Evolutionary conservation across 2,329 filamentous ascomycete genomes (phyloP), one percentile per base, ranked within the genome.

Genomic region (Cladosporium sp.): DNA sequence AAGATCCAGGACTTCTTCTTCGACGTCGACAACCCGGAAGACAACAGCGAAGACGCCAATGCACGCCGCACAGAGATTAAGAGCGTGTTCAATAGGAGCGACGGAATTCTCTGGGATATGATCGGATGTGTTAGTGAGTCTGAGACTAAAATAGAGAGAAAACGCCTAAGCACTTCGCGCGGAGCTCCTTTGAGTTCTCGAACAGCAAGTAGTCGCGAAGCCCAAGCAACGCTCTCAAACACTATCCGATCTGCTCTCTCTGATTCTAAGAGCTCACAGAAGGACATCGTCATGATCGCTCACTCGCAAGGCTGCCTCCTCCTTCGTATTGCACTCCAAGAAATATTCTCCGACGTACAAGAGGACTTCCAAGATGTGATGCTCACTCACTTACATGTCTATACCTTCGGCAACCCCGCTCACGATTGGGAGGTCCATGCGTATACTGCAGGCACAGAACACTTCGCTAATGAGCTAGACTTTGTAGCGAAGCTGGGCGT

Each of bases 1-100:
- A 61, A 61, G 23, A 23, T 61, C 26, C 58, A 36, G n/a, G 58
- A 61, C 21, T 61, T 53, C 58, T 61, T 61, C 58, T 61, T 61
- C 46, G 58, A 61, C 46, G 21, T 25, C 5, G 58, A 61, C 43
- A 26, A 48, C 3, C 43, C 43, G 13, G 30, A 48, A 13, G 46
- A 53, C 30, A 26, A 28, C 21, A 49, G 21, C 58, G 46, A 51
- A 23, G 58, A 60, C 5, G 46, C 46, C 11, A 39, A 36, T 11
- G 28, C 46, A 10, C 58, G 58, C n/a, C 46, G 46, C n/a, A 61
- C 58, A 36, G 6, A 36, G 6, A 51, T 61, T 46, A 49, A 23
- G 11, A 46, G 58, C 30, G 36, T 61, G 18, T 61, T 51, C 58
- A 61, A 61, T 23, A 30, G 58, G 13, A 61, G 58, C 46, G 46